Conservation (phyloP, 257 asterid genomes). For the Cinchona pubescens region DNA sequence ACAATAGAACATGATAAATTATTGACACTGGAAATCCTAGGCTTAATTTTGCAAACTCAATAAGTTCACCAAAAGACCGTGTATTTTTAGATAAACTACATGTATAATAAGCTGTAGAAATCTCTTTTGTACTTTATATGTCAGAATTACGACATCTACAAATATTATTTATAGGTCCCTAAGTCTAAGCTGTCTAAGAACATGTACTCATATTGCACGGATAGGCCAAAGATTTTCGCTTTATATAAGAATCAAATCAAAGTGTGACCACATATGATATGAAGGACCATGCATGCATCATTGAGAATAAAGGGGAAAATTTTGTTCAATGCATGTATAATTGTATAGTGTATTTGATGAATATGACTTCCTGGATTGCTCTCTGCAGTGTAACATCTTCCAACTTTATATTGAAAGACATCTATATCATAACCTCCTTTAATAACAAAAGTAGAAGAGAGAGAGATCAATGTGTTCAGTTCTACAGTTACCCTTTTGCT, state of each 20-base stretch:
- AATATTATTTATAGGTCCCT: too few species aligned
- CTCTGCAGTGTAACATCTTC: conserved; percentile 36
- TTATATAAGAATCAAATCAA: conserved; percentile 18
- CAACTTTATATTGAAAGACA: conserved; percentile 31
- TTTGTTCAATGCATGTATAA: not conserved
- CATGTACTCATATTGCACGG: not conserved
- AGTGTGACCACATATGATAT: conserved; percentile 14
- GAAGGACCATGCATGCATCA: conserved; percentile 14
- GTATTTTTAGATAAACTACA: not conserved
- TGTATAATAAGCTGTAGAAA: not conserved
- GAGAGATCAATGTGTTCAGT: conserved; percentile 29
- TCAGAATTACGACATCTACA: too few species aligned
- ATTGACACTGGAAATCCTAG: not conserved
- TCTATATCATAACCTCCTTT: conserved; percentile 39
- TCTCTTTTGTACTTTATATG: not conserved
- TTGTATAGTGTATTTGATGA: conserved; percentile 26
- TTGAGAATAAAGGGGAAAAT: conserved; percentile 5
- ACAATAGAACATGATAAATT: conserved; percentile 7
- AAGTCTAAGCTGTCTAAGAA: not conserved
- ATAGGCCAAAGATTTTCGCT: not conserved
- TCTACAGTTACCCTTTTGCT: conserved; percentile 31
- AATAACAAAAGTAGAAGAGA: conserved; percentile 38
- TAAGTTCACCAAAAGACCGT: not conserved
- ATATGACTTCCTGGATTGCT: conserved; percentile 37
- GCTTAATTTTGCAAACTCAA: not conserved